Base-by-base conservation (phyloP, 352 stramenopile genomes). In the Phytophthora nicotianae region DNA sequence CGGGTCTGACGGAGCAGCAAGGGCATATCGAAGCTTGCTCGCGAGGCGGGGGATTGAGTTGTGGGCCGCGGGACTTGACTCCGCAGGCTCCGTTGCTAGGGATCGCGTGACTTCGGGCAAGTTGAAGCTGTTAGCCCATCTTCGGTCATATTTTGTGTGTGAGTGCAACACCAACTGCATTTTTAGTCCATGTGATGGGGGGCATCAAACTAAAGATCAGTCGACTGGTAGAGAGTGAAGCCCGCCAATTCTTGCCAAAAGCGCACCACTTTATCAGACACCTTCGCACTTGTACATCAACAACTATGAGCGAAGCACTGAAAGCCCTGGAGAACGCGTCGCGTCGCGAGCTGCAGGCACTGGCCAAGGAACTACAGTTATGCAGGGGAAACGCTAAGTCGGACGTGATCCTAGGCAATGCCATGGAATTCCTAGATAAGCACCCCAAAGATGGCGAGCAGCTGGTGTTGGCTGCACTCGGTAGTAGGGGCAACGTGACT, bases 361-460 rank as follows among this genome's bases (percentile, higher is more conserved):
- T 91, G 50, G 82, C 80, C 17, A 84, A 83, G 50, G 78, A 89
- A 60, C 58, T 91, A 48, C 64, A 84, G 62, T 59, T 89, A 26
- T 91, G 82, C 41, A 74, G 72, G 37, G 82, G 70, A 23, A 91
- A 91, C 47, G 74, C 76, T 59, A 89, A 89, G 68, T 87, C 77
- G 14, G 77, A 90, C 41, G 74, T 88, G 37, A 88, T 90, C 49
- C 40, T 84, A 24, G 55, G 75, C 50, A 70, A 84, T 48, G 62
- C 81, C 17, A 56, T 70, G 50, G 41, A 76, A 29, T 86, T 86
- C 55, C 49, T 89, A 46, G 55, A 70, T 21, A 45, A 66, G 9
- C 63, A 83, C 54, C 57, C 70, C 5, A 50, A 48, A 20, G 63
- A 88, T 32, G 81, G 79, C 23, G 75, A 80, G 37, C 24, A 68